Base-by-base conservation (phyloP, 306 rosid genomes). In the Cicer yamashitae region DNA sequence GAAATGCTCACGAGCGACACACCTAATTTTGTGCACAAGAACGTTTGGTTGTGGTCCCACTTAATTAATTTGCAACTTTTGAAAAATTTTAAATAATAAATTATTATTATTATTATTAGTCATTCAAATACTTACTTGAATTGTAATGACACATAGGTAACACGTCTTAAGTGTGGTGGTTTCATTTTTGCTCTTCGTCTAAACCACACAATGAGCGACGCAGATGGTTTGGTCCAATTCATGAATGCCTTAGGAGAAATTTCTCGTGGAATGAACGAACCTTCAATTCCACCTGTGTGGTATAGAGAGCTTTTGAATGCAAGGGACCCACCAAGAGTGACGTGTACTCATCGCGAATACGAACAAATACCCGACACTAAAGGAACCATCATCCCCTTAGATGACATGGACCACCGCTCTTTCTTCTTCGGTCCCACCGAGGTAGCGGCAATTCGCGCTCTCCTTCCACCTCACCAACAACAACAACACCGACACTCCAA, bases 121-220 rank as follows among this genome's bases (percentile, higher is more conserved):
- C 34, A 14, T 1, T 10, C 8, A 45, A 13, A n/a, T 13, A 50
- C 3, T 51, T 13, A 50, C 1, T 51, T 8, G 8, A 69, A 34
- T 34, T 30, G n/a, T 7, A 51, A 37, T 6, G 15, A 8, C 5
- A 1, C 14, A 22, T 50, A 80, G 84, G 81, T 81, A 25, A 82
- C 85, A 1, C 70, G 85, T 0, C 79, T 82, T 0, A 76, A 41
- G 66, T 89, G 93, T 7, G 93, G 89, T 0, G 86, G 90, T 7
- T 89, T 89, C 82, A 86, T 89, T 10, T 73, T 84, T 0, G 79
- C 86, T 0, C 54, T 86, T 5, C 84, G 93, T 2, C 58, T 84
- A 12, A 89, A 89, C 79, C 90, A 86, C 77, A 79, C 93, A 0
- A 86, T 89, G 85, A 12, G 82, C 6, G 93, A 86, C 2, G 93